Evolutionary conservation across 2,329 filamentous ascomycete genomes (phyloP).

Genomic region (Tricladium varicosporioides): DNA sequence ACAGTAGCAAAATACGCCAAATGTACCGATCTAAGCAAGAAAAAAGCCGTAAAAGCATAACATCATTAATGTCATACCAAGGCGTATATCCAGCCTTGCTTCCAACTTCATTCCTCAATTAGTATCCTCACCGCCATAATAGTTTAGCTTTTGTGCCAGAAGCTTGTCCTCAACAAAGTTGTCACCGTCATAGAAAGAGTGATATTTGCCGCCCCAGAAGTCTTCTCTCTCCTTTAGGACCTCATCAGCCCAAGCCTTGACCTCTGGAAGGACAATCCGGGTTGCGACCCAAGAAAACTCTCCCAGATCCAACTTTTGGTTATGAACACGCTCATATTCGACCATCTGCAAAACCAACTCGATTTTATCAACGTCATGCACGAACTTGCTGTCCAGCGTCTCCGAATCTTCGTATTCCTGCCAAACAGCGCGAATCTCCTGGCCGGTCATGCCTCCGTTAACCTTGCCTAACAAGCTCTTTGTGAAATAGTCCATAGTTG

Average conservation of each 20-base stretch:
- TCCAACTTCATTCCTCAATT: neutral
- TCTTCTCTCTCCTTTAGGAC: constrained; percentile 72
- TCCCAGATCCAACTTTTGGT: constrained; percentile 69
- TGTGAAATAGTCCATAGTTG: constrained; percentile 88
- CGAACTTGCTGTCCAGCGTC: constrained; percentile 82
- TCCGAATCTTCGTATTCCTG: constrained; percentile 90
- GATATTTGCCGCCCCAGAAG: constrained; percentile 60
- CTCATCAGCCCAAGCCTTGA: constrained; percentile 74
- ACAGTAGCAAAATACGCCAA: neutral
- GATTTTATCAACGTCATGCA: constrained; percentile 97
- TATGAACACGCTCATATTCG: constrained; percentile 80
- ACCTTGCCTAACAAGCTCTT: constrained; percentile 70
- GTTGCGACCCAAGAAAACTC: constrained; percentile 82
- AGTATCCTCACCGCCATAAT: constrained; percentile 19
- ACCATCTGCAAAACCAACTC: constrained; percentile 93
- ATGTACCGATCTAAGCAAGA: neutral
- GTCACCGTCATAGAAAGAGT: constrained; percentile 22
- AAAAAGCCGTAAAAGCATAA: neutral
- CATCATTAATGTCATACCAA: neutral
- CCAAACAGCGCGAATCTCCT: constrained; percentile 78
- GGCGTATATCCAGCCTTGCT: neutral
- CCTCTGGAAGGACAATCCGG: constrained; percentile 72
- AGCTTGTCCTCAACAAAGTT: constrained; percentile 8
- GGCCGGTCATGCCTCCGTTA: constrained; percentile 65
- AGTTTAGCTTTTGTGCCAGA: constrained; percentile 16